Evolutionary conservation across 441 rosid genomes (phyloP), one percentile per base, ranked within the genome.

Genomic region (Oxalis stricta): DNA sequence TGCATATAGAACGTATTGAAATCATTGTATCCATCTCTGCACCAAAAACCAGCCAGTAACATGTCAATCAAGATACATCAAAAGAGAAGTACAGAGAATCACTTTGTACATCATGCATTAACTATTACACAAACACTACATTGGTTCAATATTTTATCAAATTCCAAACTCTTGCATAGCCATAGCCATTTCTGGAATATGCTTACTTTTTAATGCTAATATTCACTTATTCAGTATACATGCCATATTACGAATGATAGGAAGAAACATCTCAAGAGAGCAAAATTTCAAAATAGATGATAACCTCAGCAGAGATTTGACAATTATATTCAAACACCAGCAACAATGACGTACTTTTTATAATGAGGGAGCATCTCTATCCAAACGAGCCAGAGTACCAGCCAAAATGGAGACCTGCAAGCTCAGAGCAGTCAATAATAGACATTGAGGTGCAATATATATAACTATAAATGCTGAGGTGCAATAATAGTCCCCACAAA

Each of bases 1-100:
- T 92, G 99, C 84, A 92, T 65, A 73, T 92, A 92, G 69, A 92
- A 92, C 23, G 95, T 92, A 66, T 92, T 92, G 89, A 92, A 87
- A 73, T 92, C 97, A 21, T 92, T 92, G 64, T 87, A 92, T 20
- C 99, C 99, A 73, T 92, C 96, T 73, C 94, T 86, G 82, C 76
- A 80, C 50, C 69, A 59, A 68, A 50, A 19, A 56, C 36, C 21
- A 52, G 23, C n/a, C 2, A 23, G 0, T n/a, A n/a, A n/a, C n/a
- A n/a, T 29, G 36, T 59, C 22, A 60, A 50, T 38, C 44, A 17
- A 35, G 26, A 16, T 28, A 10, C 29, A n/a, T 31, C 44, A 28
- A 37, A 53, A 30, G 37, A 17, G 2, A 1, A 6, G 10, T 26
- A 26, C 31, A 2, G 31, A 6, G 3, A 26, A 26, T 8, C 2